Base-by-base conservation (phyloP, 2,329 filamentous ascomycete genomes). In the Scolecobasidium constrictum region DNA sequence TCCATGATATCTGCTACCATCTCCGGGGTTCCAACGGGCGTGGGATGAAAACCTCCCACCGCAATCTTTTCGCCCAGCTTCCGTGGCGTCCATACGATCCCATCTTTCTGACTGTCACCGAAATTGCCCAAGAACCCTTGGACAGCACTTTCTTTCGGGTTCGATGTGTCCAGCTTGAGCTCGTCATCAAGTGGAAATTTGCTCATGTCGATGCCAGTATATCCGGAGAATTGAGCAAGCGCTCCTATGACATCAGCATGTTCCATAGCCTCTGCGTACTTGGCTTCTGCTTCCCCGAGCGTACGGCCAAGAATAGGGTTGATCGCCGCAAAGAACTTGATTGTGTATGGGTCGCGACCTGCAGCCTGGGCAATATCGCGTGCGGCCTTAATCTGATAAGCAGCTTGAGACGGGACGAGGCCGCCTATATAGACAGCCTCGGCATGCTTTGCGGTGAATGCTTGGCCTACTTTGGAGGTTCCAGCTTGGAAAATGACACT, bases 81-180 rank as follows among this genome's bases (percentile, higher is more conserved):
- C 26, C 44, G 17, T 9, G 38, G 28, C 31, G 44, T 46, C 44
- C 44, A 46, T 23, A 37, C 4, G 46, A 57, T 52, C 15, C 18
- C 23, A 15, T 34, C 31, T 4, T 18, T 26, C n/a, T 18, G 15
- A 17, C 21, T 28, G 17, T 16, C 43, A n/a, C 35, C 43, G 4
- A 45, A 36, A 20, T 18, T 28, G 9, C 36, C 15, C 26, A 43
- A 28, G 13, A 43, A 33, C 16, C 33, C 37, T 36, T 43, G 41
- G 15, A 43, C 31, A 13, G 41, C 34, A 5, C 23, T 16, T 9
- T 28, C 18, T 12, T 36, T 19, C 3, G 31, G 13, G n/a, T n/a
- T n/a, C 13, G 33, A 21, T 15, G 23, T 23, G 9, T 13, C 22
- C 4, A 43, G 33, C 26, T 38, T 19, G 9, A 42, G 18, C 4